A percentile compares a stretch with the other conserved stretches of the same genome.
Conservation (phyloP, 768 basidiomycete species). For the Pholiota microspora region DNA sequence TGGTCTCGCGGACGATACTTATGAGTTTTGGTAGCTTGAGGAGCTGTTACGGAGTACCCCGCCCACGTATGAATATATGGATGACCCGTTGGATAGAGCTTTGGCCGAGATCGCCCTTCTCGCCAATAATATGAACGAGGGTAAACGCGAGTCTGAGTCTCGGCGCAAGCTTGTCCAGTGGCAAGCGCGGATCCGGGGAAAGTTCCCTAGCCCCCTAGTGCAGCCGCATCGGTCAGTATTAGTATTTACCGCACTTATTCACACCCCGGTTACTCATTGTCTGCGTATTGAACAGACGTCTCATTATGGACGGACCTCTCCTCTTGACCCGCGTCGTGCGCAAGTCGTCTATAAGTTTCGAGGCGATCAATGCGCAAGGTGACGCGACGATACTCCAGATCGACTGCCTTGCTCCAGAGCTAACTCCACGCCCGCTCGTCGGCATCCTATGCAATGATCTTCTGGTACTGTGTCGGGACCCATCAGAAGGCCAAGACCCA, state of each 20-base stretch:
- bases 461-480: conserved; percentile 87
- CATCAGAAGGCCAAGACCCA: conserved; percentile 76
- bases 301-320: conserved; percentile 90
- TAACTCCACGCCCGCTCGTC: conserved; percentile 74
- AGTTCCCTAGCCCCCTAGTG: conserved; percentile 95
- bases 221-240: conserved; percentile 88
- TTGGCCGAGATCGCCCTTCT: conserved; percentile 83
- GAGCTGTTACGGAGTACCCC: conserved; percentile 84
- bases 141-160: conserved; percentile 93
- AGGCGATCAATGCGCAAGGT: conserved; percentile 74
- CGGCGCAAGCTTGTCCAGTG: conserved; percentile 87
- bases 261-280: neutral
- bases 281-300: conserved; percentile 50
- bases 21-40: conserved; percentile 58
- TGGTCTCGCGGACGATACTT: conserved; percentile 3
- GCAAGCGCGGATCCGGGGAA: conserved; percentile 86
- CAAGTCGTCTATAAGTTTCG: conserved; percentile 78
- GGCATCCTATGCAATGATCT: conserved; percentile 93
- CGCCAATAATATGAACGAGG: conserved; percentile 97
- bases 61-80: conserved; percentile 65
- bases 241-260: conserved; percentile 19
- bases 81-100: conserved; percentile 84
- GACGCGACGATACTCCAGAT: conserved; percentile 83
- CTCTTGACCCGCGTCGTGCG: conserved; percentile 88
- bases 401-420: conserved; percentile 85